Base-by-base conservation (phyloP, 2,329 filamentous ascomycete species). In the Arthroderma sp. region DNA sequence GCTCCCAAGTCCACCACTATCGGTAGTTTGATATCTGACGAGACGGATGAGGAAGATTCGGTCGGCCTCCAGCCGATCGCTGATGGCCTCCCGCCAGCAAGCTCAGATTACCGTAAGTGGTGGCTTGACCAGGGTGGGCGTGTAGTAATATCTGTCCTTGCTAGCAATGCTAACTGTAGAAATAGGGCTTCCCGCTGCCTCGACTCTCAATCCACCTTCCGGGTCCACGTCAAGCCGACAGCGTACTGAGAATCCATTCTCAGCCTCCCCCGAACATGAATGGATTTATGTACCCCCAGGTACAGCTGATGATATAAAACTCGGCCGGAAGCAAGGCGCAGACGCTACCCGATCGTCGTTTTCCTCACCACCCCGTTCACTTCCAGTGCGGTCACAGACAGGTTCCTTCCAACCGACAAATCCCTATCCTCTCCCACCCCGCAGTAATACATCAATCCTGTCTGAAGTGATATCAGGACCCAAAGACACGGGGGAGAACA, bases 21-120 rank as follows among this genome's bases (percentile, higher is more conserved):
- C 37, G 50, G 52, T 6, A 49, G 51, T 9, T 43, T 47, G 2
- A 29, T 51, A 34, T 54, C 56, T 38, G 49, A 57, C 29, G 53
- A 56, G 30, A 48, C 55, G 31, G 58, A 53, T 27, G 51, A 55
- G 15, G 54, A 59, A 7, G 84, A 93, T 50, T 91, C 58, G 86
- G 93, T 52, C 65, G 86, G 82, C 1, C 88, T 91, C 59, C 82
- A 91, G 48, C 77, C 85, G 10, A 82, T 94, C 49, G 83, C 89
- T 57, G 83, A 86, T 5, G 86, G 85, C 1, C 70, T 81, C 36
- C 77, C 77, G 39, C 73, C 76, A 38, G 74, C 77, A 34, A 80
- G 75, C 58, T 77, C 76, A 34, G 75, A 80, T 55, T 68, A 70
- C 48, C 65, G 70, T 45, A 80, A 76, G 56, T 81, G 78, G 78